Base-by-base conservation (phyloP, 768 basidiomycete species). In the Mycena vulgaris region DNA sequence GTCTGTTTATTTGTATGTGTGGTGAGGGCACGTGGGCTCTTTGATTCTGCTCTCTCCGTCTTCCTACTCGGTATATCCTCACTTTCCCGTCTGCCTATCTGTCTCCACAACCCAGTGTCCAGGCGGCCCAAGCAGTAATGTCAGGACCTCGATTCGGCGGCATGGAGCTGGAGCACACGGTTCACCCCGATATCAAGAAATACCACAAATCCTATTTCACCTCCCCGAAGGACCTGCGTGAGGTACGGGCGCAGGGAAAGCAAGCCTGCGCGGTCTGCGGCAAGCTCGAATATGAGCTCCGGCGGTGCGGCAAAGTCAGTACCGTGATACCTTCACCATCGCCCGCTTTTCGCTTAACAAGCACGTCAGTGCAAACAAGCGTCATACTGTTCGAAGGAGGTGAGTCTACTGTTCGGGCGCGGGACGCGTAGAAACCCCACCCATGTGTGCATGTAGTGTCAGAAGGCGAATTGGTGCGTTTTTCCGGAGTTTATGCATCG, bases 171-270 rank as follows among this genome's bases (percentile, higher is more conserved):
- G 47, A 30, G 35, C 66, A 67, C 66, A 67, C 49, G n/a, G 51
- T 67, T 35, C 66, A 67, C 58, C 58, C 66, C 48, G 66, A 67
- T 42, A 67, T 67, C 66, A 67, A 61, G 51, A 67, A 67, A 55
- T 67, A 67, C 58, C 66, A 67, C 58, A 67, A 67, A 37, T 67
- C 58, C 23, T 67, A 67, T 55, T 47, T n/a, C n/a, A 67, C 66
- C 58, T 61, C 66, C 30, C 16, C 66, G 31, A 67, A 67, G 58
- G 66, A 67, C 58, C 37, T 67, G 57, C 66, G 66, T 47, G 58
- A 60, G 49, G 31, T 28, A 61, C 48, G 59, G 51, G 51, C 66
- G 16, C 49, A 53, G 49, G 59, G 58, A 47, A 60, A 53, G 59
- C 66, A 67, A 55, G 58, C 58, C 16, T 67, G 66, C 51, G 58